Percentiles rank a stretch among this genome's conserved stretches.
Evolutionary conservation across 2,329 filamentous ascomycete species (phyloP).

Genomic region (Aspergillus sp.): DNA sequence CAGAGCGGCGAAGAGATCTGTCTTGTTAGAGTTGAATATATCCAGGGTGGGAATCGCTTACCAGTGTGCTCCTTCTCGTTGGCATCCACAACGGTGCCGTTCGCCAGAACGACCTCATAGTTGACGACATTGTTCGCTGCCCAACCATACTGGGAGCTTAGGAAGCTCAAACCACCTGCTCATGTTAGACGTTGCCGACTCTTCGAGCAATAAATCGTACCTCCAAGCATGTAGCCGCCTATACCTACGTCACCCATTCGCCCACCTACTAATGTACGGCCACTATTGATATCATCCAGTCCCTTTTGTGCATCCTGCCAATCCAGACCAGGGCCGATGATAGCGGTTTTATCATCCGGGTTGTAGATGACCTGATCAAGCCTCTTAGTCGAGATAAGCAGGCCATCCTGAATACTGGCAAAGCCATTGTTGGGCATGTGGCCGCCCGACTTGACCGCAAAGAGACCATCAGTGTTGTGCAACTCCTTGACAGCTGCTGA

Average conservation of each 20-base stretch:
- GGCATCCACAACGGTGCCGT: slow-evolving; percentile 46
- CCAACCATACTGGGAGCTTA: slow-evolving; percentile 53
- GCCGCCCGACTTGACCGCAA: slow-evolving; percentile 56
- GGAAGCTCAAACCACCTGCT: slow-evolving; percentile 46
- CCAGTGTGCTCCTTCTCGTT: slow-evolving; percentile 35
- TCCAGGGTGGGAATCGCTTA: slow-evolving; percentile 5
- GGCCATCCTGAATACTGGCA: slow-evolving; percentile 45
- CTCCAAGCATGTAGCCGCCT: slow-evolving; percentile 48
- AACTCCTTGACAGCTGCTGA: slow-evolving; percentile 54
- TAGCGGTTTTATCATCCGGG: slow-evolving; percentile 38
- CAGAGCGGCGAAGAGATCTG: slow-evolving; percentile 43
- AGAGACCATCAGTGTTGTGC: slow-evolving; percentile 48
- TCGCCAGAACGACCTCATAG: slow-evolving; percentile 50
- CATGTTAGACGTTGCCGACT: slow-evolving; percentile 17
- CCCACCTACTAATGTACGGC: slow-evolving; percentile 43
- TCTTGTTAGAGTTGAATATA: not conserved
- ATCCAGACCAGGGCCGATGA: slow-evolving; percentile 37
- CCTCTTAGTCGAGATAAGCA: slow-evolving; percentile 49
- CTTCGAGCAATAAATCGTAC: slow-evolving; percentile 22
- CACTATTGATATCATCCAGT: slow-evolving; percentile 26
- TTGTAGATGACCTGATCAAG: slow-evolving; percentile 39
- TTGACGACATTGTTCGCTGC: slow-evolving; percentile 49
- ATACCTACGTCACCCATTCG: slow-evolving; percentile 51
- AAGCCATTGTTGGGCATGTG: slow-evolving; percentile 50
- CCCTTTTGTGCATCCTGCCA: slow-evolving; percentile 37